Percentiles rank a stretch among this genome's conserved stretches.
Evolutionary conservation across 75 land plant genomes (phyloP).

Genomic region (Adiantum capillusveneris): DNA sequence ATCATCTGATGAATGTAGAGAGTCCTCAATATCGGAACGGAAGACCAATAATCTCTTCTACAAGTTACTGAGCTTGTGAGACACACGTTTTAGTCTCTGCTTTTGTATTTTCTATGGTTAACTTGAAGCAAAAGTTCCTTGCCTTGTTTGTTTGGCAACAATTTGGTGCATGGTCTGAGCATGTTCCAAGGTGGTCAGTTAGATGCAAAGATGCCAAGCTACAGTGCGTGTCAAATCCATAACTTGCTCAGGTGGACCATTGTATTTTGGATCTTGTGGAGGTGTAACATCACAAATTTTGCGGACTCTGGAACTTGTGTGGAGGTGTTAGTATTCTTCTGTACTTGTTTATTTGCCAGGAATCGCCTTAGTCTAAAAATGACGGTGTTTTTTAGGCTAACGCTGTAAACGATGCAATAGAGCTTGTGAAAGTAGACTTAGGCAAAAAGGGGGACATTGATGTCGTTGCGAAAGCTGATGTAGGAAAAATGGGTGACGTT

Average conservation of each 20-base stretch:
- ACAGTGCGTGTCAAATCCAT: slow-evolving; percentile 44
- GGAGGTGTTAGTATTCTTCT: too few relatives aligned
- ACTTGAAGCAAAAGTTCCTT: too few relatives aligned
- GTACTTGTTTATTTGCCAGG: too few relatives aligned
- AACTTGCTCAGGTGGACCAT: too few relatives aligned
- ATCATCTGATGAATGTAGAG: slow-evolving; percentile 74
- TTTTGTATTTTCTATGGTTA: too few relatives aligned
- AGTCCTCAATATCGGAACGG: slow-evolving; percentile 70
- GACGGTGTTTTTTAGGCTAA: background rate
- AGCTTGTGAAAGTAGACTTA: too few relatives aligned
- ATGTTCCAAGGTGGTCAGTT: slow-evolving; percentile 58
- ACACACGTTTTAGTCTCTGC: too few relatives aligned
- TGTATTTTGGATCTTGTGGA: too few relatives aligned
- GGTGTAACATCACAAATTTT: too few relatives aligned
- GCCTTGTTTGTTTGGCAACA: slow-evolving; percentile 29
- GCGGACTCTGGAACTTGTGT: too few relatives aligned
- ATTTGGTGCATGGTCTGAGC: slow-evolving; percentile 73
- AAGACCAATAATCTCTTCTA: slow-evolving; percentile 68
- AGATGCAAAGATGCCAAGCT: slow-evolving; percentile 33
- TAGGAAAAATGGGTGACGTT: background rate
- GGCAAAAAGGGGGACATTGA: background rate
- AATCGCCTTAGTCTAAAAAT: background rate
- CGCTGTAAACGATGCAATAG: background rate
- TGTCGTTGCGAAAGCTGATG: slow-evolving; percentile 10
- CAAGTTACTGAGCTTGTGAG: slow-evolving; percentile 56